Conservation (phyloP, 2,329 filamentous ascomycete genomes). For the Aureobasidium sp. region DNA sequence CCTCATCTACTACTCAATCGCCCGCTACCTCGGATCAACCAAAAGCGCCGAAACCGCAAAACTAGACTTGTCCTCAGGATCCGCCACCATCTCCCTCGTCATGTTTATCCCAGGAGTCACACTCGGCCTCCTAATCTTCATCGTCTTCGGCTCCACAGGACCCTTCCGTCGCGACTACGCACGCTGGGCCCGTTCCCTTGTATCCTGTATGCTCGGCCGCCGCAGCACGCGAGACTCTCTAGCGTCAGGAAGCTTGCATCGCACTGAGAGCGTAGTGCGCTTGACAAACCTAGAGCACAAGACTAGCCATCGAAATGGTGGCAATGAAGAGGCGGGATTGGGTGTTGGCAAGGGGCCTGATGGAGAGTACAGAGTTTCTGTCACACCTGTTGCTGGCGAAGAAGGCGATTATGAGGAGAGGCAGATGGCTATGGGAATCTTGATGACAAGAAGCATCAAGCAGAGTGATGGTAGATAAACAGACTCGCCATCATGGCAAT, state of each 20-base stretch:
- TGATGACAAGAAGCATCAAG: background rate
- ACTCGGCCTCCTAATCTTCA: background rate
- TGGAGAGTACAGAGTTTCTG: background rate
- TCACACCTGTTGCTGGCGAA: background rate
- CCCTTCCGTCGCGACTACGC: slow-evolving; percentile 13
- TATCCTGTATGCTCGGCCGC: background rate
- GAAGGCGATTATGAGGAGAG: background rate
- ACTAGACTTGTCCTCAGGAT: slow-evolving; percentile 11
- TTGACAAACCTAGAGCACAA: background rate
- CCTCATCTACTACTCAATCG: slow-evolving; percentile 12
- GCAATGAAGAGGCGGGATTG: background rate
- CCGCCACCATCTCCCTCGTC: slow-evolving; percentile 8
- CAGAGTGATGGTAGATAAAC: slow-evolving; percentile 1
- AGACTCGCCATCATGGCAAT: background rate
- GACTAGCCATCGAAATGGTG: background rate
- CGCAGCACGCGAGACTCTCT: background rate
- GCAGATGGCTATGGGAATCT: background rate
- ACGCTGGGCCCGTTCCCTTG: background rate
- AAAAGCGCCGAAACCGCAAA: background rate
- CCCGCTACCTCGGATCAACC: slow-evolving; percentile 1
- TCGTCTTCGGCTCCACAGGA: slow-evolving; percentile 8
- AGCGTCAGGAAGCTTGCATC: background rate
- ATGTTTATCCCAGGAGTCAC: slow-evolving; percentile 11
- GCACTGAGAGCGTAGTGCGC: background rate
- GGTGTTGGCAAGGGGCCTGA: background rate